Conservation (phyloP, 495 filamentous ascomycete genomes). For the Trichoderma asperelloides region DNA sequence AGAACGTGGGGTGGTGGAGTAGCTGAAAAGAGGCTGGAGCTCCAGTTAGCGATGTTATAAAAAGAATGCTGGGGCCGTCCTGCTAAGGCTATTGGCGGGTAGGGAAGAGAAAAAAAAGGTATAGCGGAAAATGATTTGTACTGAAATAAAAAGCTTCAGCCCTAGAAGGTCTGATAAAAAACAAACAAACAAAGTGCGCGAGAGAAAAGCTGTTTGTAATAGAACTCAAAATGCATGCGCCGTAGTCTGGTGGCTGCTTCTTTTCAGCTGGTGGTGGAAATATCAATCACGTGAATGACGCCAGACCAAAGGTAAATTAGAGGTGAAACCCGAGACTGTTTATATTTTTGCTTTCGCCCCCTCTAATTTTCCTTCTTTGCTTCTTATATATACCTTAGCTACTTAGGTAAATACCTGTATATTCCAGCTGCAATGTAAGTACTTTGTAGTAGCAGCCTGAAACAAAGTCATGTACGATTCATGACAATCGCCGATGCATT, state of each 20-base stretch:
- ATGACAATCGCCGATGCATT: not conserved
- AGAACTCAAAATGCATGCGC: not conserved
- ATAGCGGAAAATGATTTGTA: not conserved
- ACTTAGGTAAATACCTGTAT: too few relatives aligned
- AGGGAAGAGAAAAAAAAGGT: not conserved
- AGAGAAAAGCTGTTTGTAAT: not conserved
- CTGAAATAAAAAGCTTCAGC: not conserved
- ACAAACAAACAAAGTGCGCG: not conserved
- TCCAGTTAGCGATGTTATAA: not conserved
- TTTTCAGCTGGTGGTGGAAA: not conserved
- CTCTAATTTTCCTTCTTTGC: not conserved
- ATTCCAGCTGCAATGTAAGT: too few relatives aligned
- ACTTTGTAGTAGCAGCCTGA: not conserved
- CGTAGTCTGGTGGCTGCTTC: not conserved
- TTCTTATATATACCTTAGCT: not conserved
- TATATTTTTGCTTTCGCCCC: not conserved
- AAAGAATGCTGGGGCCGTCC: not conserved
- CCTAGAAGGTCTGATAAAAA: not conserved
- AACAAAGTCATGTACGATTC: not conserved
- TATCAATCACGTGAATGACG: slow-evolving; percentile 1
- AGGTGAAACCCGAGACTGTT: not conserved
- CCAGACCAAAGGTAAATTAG: too few relatives aligned
- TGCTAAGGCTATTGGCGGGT: not conserved
- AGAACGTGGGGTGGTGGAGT: not conserved
- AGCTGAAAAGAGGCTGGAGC: not conserved